Percentiles rank a stretch among this genome's conserved stretches.
These are phyloP conservation scores for Pichia sp. DNA, from an alignment of 1,139 yeast species.

Conservation along the genomic window DNA sequence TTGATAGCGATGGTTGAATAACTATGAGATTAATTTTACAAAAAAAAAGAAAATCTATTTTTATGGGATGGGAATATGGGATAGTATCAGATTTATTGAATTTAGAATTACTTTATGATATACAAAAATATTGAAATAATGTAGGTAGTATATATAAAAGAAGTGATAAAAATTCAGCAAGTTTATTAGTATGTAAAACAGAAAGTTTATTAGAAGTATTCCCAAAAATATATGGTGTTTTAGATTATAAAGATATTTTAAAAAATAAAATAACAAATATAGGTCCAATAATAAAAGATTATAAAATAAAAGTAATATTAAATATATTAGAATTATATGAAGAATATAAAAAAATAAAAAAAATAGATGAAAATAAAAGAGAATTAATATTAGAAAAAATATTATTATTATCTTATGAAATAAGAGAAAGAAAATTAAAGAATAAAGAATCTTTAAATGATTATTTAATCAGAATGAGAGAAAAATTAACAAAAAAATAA, in stretches of 20 bases:
- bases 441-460: constrained; percentile 4
- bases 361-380: constrained; percentile 1
- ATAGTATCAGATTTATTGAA: constrained; percentile 6
- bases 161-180: constrained; percentile 2
- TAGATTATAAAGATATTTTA: constrained; percentile 3
- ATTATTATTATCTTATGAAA: constrained; percentile 4
- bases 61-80: constrained; percentile 6
- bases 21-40: neutral
- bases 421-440: constrained; percentile 5
- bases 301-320: constrained; percentile 4
- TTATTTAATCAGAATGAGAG: constrained; percentile 9
- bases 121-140: neutral
- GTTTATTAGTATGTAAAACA: neutral
- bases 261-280: neutral
- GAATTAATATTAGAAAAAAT: constrained; percentile 4
- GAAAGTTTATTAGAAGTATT: constrained; percentile 6
- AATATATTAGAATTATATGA: constrained; percentile 5
- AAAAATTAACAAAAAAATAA: constrained; percentile 1
- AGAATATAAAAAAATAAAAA: constrained; percentile 2
- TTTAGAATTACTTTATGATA: constrained; percentile 6
- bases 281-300: constrained; percentile 9
- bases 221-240: constrained; percentile 7
- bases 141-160: constrained; percentile 3
- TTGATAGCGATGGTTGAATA: constrained; percentile 11
- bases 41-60: neutral